Base-by-base conservation (phyloP, 2,329 filamentous ascomycete species). In the Capronia coronata region DNA sequence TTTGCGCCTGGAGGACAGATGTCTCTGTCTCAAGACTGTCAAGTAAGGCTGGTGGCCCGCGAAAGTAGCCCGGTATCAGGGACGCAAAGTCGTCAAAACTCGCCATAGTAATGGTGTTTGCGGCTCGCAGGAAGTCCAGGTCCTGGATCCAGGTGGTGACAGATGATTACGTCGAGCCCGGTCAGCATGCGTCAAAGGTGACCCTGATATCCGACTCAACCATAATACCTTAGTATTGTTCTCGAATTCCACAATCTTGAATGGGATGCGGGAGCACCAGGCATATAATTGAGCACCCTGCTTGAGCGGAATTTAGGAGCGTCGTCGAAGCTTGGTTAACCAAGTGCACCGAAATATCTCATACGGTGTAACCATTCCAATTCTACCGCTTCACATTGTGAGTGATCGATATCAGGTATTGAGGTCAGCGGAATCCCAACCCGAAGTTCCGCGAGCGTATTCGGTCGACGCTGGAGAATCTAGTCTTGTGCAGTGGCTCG, bases 1-100 rank as follows among this genome's bases (percentile, higher is more conserved):
- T 91, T 48, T 79, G 72, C 51, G 84, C 76, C 67, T 94, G 87
- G 22, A 79, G 65, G 43, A 68, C 64, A 1, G 85, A 88, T 19
- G 86, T 86, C 52, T 78, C 71, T 3, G 89, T 93, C 42, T 70
- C 64, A 43, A 90, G 73, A 13, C 62, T 56, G 63, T 94, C 89
- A 48, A 71, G 73, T 58, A 94, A 78, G 14, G 74, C 73, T 10
- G 86, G 83, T 34, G 69, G 68, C 48, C 68, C 59, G 43, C 63
- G 65, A 57, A 71, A 72, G 41, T 72, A 59, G 43, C 61, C 55
- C 43, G 70, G 68, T 49, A 71, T 63, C 29, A 52, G 39, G n/a
- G 30, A 51, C 21, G 38, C 35, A 22, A 35, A 44, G 10, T 14
- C 21, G 27, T 46, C 48, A 5, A 41, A 40, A 14, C 14, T 30